phyloP scores from a whole-genome alignment of 176 grass and related monocot species.

The Zoysia pacifica region DNA sequence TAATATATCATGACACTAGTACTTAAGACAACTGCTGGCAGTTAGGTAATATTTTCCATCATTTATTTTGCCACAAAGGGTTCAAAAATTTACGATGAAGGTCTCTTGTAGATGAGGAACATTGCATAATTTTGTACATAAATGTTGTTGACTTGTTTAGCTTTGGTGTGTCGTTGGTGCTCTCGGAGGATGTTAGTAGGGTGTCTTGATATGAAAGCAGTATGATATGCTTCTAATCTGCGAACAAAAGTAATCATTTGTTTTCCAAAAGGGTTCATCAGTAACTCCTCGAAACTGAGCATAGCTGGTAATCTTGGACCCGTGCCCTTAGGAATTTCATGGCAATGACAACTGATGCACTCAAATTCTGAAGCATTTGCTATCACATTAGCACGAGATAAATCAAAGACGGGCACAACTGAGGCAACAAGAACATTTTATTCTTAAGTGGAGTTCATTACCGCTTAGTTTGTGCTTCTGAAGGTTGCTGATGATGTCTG shows the following conservation, averaged over 20 bases:
- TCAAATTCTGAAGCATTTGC: no score
- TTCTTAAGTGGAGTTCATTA: no score
- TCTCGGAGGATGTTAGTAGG: background rate
- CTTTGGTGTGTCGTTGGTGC: conserved; percentile 12
- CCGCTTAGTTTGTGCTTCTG: no score
- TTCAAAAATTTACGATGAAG: background rate
- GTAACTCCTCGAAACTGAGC: background rate
- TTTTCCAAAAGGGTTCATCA: no score
- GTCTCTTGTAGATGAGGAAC: background rate
- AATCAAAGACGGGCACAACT: no score
- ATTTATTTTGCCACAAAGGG: background rate
- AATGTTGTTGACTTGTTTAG: background rate
- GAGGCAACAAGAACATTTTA: no score
- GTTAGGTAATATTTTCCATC: background rate
- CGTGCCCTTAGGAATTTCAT: no score
- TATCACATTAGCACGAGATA: no score
- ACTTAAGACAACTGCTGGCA: conserved; percentile 15
- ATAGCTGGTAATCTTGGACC: no score
- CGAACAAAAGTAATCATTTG: background rate
- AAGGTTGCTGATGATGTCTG: no score
- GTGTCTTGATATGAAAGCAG: conserved; percentile 6
- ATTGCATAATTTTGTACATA: conserved; percentile 16
- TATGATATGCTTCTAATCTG: background rate
- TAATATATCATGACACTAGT: conserved; percentile 45
- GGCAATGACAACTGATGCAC: no score